Evolutionary conservation across 805 yeast genomes (phyloP).

Genomic region (Tetrapisispora fleetii): DNA sequence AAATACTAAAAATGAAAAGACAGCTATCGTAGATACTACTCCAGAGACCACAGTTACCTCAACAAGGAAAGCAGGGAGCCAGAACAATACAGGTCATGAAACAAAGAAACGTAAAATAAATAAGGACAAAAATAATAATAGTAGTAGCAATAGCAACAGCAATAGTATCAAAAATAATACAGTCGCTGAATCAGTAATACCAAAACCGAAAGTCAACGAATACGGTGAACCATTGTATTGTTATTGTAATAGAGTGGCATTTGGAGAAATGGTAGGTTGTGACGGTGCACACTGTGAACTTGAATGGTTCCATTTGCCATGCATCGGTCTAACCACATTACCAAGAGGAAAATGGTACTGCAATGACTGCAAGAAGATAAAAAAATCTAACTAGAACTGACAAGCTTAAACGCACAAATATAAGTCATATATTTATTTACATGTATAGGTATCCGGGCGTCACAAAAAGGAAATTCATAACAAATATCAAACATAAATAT

Average conservation of each 20-base stretch:
- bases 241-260: conserved; percentile 93
- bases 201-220: conserved; percentile 20
- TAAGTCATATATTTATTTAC: not conserved
- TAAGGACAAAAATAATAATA: not conserved
- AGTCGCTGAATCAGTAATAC: not conserved
- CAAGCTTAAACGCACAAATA: too few species aligned
- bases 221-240: conserved; percentile 78
- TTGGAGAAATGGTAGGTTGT: conserved; percentile 98
- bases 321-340: conserved; percentile 75
- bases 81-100: conserved; percentile 3
- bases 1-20: not conserved
- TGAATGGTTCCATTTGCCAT: conserved; percentile 94
- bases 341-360: conserved; percentile 86
- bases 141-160: too few species aligned
- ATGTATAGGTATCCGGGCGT: not conserved
- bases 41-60: not conserved
- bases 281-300: conserved; percentile 87
- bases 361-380: conserved; percentile 42
- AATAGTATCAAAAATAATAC: not conserved
- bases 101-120: conserved; percentile 3
- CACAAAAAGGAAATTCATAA: too few species aligned
- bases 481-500: too few species aligned
- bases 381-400: not conserved
- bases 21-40: conserved; percentile 1
- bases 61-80: not conserved